A percentile compares a stretch with the other conserved stretches of the same genome.
Evolutionary conservation across 2,329 filamentous ascomycete genomes (phyloP).

Genomic region (Stagonosporopsis tanaceti): DNA sequence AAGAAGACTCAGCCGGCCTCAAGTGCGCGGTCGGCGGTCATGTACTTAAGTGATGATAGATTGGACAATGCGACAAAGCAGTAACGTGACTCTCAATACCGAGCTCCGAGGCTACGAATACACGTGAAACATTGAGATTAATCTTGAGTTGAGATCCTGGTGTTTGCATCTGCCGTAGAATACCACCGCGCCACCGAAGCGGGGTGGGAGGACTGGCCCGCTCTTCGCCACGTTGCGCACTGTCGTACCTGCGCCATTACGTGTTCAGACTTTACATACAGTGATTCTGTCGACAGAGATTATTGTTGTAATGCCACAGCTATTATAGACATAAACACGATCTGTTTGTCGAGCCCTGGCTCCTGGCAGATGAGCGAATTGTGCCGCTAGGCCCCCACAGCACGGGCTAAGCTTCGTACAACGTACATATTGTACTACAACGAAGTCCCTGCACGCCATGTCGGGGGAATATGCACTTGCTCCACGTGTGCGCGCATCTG

Average conservation of each 20-base stretch:
- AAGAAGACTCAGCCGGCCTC: constrained; percentile 23
- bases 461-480: constrained; percentile 2
- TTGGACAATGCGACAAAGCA: neutral
- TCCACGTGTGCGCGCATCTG: neutral
- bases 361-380: neutral
- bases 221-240: too few relatives aligned
- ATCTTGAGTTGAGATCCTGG: neutral
- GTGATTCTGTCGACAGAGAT: neutral
- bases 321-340: neutral
- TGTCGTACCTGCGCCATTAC: neutral
- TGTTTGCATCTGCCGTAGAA: constrained; percentile 4
- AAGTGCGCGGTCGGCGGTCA: neutral
- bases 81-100: neutral
- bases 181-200: neutral
- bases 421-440: neutral
- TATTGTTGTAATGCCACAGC: neutral
- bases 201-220: neutral
- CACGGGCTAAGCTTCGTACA: constrained; percentile 4
- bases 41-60: neutral
- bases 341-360: neutral
- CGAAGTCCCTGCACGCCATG: constrained; percentile 1
- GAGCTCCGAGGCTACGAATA: neutral
- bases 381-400: neutral
- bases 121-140: neutral
- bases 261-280: too few relatives aligned